Evolutionary conservation across 2,329 filamentous ascomycete species (phyloP).

Genomic region (Sclerotinia minor): DNA sequence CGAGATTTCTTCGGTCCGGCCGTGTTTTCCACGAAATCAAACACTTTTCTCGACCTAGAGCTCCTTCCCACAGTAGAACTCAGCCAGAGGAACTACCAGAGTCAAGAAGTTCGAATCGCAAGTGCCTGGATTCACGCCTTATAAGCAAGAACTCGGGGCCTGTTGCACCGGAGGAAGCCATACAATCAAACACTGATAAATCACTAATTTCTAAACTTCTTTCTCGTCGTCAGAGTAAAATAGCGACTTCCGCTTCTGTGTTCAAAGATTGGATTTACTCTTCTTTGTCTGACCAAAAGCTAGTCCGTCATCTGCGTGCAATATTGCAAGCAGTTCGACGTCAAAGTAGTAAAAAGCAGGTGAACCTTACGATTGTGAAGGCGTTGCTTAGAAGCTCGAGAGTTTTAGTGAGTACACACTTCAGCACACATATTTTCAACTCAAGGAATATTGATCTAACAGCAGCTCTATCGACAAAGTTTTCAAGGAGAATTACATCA

Average conservation of each 20-base stretch:
- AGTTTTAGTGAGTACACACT: not conserved
- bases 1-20: not conserved
- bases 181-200: not conserved
- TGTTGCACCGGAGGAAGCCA: not conserved
- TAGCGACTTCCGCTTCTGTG: not conserved
- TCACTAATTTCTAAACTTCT: slow-evolving; percentile 1
- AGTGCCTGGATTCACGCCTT: not conserved
- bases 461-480: not conserved
- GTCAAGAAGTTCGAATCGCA: not conserved
- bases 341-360: not conserved
- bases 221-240: not conserved
- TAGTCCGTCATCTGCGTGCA: not conserved
- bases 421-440: not conserved
- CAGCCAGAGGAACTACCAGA: not conserved
- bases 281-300: not conserved
- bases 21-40: not conserved
- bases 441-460: not conserved
- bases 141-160: not conserved
- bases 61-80: not conserved
- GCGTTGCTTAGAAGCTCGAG: not conserved
- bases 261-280: not conserved
- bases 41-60: not conserved
- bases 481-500: not conserved
- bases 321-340: not conserved
- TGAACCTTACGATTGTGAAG: not conserved